Evolutionary conservation across 306 rosid species (phyloP).

Genomic region (Benincasa hispida): DNA sequence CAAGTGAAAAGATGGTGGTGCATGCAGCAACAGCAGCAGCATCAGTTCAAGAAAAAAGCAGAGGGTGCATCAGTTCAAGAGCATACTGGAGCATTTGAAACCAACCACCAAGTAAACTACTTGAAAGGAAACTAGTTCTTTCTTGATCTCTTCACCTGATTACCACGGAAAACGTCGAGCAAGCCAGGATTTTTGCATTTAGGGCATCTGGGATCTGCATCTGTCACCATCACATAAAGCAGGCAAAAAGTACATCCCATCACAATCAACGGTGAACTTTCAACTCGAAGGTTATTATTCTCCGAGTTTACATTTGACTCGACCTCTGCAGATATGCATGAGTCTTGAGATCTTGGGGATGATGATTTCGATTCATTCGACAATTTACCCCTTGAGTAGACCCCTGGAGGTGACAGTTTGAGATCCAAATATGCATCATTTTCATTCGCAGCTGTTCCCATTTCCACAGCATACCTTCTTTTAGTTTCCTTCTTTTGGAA

Average conservation of each 20-base stretch:
- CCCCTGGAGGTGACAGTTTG: constrained; percentile 10
- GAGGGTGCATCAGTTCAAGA: neutral
- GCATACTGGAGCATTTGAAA: neutral
- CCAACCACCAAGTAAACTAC: neutral
- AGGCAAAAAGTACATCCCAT: constrained; percentile 11
- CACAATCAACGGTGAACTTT: neutral
- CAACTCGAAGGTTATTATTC: neutral
- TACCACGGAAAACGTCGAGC: neutral
- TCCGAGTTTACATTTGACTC: neutral
- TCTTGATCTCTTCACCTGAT: neutral
- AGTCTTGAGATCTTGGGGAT: constrained; percentile 13
- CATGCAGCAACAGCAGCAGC: neutral
- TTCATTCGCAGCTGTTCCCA: neutral
- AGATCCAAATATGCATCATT: constrained; percentile 9
- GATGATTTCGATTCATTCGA: neutral
- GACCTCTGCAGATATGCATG: constrained; percentile 4
- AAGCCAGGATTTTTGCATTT: constrained; percentile 6
- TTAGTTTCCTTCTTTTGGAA: neutral
- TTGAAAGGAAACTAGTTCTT: neutral
- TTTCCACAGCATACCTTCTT: neutral
- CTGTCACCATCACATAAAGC: constrained; percentile 6
- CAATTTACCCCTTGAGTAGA: neutral
- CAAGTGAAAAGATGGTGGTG: neutral
- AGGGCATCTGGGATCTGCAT: constrained; percentile 9
- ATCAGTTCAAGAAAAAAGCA: neutral